Conservation (phyloP, 805 yeast species). For the Scheffersomyces spartinae region DNA sequence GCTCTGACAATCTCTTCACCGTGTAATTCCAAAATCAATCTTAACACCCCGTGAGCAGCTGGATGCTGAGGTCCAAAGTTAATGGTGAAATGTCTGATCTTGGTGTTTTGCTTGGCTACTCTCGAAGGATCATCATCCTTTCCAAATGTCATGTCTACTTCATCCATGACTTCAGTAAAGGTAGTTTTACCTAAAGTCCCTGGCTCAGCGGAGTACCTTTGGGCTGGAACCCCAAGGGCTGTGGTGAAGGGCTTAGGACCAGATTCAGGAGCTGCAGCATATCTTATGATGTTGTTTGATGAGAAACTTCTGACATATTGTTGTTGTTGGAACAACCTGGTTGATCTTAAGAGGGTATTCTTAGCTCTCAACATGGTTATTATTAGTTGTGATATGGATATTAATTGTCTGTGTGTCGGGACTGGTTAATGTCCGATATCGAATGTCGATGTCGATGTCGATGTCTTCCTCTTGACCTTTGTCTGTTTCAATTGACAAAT, state of each 20-base stretch:
- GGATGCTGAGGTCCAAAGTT: constrained; percentile 94
- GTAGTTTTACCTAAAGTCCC: constrained; percentile 30
- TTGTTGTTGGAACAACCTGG: too few species aligned
- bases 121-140: constrained; percentile 31
- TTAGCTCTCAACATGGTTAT: too few species aligned
- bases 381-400: too few species aligned
- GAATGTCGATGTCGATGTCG: too few species aligned
- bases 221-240: constrained; percentile 28
- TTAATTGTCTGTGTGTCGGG: too few species aligned
- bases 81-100: constrained; percentile 79
- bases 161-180: constrained; percentile 33
- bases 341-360: too few species aligned
- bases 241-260: constrained; percentile 22
- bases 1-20: constrained; percentile 84
- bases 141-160: constrained; percentile 33
- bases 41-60: constrained; percentile 87
- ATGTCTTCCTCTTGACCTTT: too few species aligned
- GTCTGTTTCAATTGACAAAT: too few species aligned
- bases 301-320: too few species aligned
- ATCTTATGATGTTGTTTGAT: too few species aligned
- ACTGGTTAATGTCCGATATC: too few species aligned
- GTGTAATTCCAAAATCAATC: constrained; percentile 73
- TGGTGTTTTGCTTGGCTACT: constrained; percentile 31
- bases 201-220: constrained; percentile 17
- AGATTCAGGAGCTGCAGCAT: constrained; percentile 12